Percentiles rank a stretch among this genome's conserved stretches.
Conservation (phyloP, 495 filamentous ascomycete genomes). For the Aspergillus panamensis region DNA sequence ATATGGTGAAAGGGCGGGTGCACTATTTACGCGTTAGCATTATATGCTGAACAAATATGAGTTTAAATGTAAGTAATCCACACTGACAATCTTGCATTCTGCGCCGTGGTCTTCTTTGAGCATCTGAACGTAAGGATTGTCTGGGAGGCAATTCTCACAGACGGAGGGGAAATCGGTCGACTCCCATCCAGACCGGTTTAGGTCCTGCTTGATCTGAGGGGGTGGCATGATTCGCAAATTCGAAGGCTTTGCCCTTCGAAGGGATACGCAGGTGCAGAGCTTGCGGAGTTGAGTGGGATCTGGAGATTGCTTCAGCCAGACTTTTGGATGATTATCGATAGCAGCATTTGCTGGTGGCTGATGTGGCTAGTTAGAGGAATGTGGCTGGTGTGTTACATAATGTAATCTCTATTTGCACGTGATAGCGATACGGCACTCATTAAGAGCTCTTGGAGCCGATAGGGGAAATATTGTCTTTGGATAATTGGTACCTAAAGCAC, state of each 20-base stretch:
- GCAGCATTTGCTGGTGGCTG: slow-evolving; percentile 16
- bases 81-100: slow-evolving; percentile 51
- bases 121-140: slow-evolving; percentile 98
- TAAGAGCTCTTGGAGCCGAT: neutral
- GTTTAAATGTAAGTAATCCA: neutral
- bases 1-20: slow-evolving; percentile 93
- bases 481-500: too few species aligned
- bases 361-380: slow-evolving; percentile 1
- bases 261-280: slow-evolving; percentile 1
- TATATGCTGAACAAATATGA: slow-evolving; percentile 8
- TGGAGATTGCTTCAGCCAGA: neutral
- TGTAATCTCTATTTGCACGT: slow-evolving; percentile 7
- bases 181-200: slow-evolving; percentile 96
- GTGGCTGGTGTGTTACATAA: slow-evolving; percentile 20
- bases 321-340: slow-evolving; percentile 29
- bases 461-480: neutral
- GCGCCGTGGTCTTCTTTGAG: slow-evolving; percentile 91
- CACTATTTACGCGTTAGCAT: slow-evolving; percentile 43
- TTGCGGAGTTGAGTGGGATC: neutral
- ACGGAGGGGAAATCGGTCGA: slow-evolving; percentile 71
- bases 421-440: neutral
- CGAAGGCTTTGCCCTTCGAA: neutral
- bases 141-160: slow-evolving; percentile 80
- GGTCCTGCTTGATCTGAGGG: slow-evolving; percentile 86
- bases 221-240: slow-evolving; percentile 40